Base-by-base conservation (phyloP, 306 rosid genomes). In the Amphicarpaea edgeworthii region DNA sequence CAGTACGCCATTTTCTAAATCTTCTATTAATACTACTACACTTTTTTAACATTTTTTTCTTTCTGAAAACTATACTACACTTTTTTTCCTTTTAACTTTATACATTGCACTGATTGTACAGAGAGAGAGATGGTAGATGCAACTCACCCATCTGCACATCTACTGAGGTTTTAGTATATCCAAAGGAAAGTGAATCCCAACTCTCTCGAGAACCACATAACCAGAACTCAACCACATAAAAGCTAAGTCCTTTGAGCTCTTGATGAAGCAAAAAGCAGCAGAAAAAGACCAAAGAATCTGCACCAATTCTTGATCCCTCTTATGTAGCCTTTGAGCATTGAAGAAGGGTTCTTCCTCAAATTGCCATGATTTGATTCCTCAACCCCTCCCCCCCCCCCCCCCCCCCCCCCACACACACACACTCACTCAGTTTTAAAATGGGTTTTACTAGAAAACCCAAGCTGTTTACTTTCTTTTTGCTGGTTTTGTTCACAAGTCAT, bases 361-460 rank as follows among this genome's bases (percentile, higher is more conserved):
- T 70, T 81, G 85, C 73, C 70, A 91, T 87, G 89, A 82, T 87
- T 88, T 91, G 85, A 87, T 78, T 66, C 78, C 38, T 68, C 71
- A 58, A 40, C n/a, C 7, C 57, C 17, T 11, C 12, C 32, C 32
- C 5, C 4, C 32, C 57, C 21, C 57, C 17, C 16, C 12, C 57
- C 17, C 16, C 12, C 32, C 32, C 5, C 4, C 32, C 57, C 21
- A 16, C 12, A 20, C 40, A 26, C 21, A 16, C 12, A 20, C 7
- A 20, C 1, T 8, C 61, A 73, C 8, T 16, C 0, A 62, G 24
- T 60, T n/a, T n/a, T 78, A 86, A 9, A 76, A 93, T 90, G 96
- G 90, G 87, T 61, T 80, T 82, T 65, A 73, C 71, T 12, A 66
- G 68, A 55, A 80, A 50, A 59, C 78, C 83, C 42, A 26, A 80